phyloP scores from a whole-genome alignment of 768 basidiomycete species.

The Russula ochroleuca region DNA sequence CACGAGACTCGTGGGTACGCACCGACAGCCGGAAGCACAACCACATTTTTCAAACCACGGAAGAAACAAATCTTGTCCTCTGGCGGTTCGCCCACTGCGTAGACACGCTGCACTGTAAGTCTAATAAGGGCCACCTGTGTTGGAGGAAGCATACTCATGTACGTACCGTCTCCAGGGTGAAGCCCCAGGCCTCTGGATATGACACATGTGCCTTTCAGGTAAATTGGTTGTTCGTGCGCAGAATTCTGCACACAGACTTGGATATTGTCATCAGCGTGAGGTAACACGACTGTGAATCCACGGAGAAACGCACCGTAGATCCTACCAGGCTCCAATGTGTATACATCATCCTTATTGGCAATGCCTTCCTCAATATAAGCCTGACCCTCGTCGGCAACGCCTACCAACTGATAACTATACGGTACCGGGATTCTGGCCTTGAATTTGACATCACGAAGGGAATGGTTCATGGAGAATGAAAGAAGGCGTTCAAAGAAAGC shows the following conservation, averaged over 20 bases:
- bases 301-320: slow-evolving; percentile 15
- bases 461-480: slow-evolving; percentile 57
- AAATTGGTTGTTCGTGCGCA: background rate
- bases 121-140: background rate
- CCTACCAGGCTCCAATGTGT: background rate
- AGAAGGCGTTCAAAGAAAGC: slow-evolving; percentile 56
- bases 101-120: slow-evolving; percentile 27
- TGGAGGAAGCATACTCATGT: background rate
- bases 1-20: background rate
- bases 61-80: slow-evolving; percentile 22
- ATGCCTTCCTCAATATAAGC: background rate
- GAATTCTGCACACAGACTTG: slow-evolving; percentile 19
- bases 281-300: background rate
- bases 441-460: slow-evolving; percentile 61
- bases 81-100: slow-evolving; percentile 32
- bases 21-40: slow-evolving; percentile 30
- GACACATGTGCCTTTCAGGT: slow-evolving; percentile 1
- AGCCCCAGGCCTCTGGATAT: slow-evolving; percentile 34
- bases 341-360: background rate
- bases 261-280: background rate
- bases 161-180: slow-evolving; percentile 35
- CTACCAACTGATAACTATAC: slow-evolving; percentile 64
- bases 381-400: slow-evolving; percentile 72
- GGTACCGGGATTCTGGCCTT: slow-evolving; percentile 68
- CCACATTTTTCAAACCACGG: slow-evolving; percentile 16